Evolutionary conservation across 164 flowering plant species (phyloP), one percentile per base, ranked within the genome.

Genomic region (Nymphaea thermarum): DNA sequence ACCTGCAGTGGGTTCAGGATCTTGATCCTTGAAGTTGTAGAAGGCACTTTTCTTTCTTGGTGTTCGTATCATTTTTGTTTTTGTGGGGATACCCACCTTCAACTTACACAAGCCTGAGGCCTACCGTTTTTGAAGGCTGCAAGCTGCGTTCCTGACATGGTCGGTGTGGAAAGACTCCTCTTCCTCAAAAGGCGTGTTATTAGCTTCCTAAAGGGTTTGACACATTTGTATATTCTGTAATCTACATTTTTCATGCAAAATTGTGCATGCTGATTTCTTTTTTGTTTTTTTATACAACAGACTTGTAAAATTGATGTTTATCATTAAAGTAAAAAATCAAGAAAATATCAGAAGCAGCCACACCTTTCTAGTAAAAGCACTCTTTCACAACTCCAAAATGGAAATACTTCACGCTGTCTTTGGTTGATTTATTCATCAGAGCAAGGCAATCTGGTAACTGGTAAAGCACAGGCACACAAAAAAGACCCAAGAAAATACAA

Each of bases 1-100:
- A 82, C 81, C 76, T 91, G 69, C 80, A 85, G 25, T 89, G 93
- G 96, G 89, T 89, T 65, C 90, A 89, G 75, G 90, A 89, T 8
- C 70, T 87, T 65, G 95, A 87, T 60, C 89, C 87, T 67, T 86
- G 77, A 77, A 65, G 62, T n/a, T 42, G 57, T 16, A 16, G 36
- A 41, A 43, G 63, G n/a, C 4, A 51, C 14, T 51, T 15, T 5
- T 3, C 14, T 51, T 51, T 15, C 5, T 15, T 2, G 8, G 57
- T 51, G 57, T 10, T 51, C 57, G 12, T 51, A 10, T 51, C 36
- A 25, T 25, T 25, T 25, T 25, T 25, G 36, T 25, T 25, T 25
- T 25, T 25, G 36, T 25, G 36, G 36, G 36, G 36, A 25, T 25
- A 25, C 36, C 36, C 36, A 25, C 36, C 36, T 25, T 25, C 36